Evolutionary conservation across 2,329 filamentous ascomycete genomes (phyloP).

Genomic region (Colletotrichum plurivorum): DNA sequence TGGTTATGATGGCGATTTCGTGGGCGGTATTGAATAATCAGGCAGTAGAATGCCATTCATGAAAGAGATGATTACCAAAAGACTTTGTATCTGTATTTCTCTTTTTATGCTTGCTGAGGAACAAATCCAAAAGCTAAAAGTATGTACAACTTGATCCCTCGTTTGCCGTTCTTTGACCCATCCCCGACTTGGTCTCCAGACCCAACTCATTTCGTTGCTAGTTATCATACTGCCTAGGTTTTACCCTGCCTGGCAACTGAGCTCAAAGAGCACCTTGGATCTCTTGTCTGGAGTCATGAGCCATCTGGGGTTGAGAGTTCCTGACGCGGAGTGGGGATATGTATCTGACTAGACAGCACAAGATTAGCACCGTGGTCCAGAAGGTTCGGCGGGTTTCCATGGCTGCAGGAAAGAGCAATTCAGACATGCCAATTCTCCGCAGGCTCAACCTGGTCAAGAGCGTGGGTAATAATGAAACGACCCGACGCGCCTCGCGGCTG

Average conservation of each 20-base stretch:
- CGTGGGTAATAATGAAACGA: constrained; percentile 17
- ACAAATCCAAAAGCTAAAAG: neutral
- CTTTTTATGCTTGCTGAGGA: neutral
- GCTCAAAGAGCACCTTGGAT: neutral
- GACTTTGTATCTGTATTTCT: constrained; percentile 4
- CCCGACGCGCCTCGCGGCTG: constrained; percentile 39
- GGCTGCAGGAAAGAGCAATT: constrained; percentile 26
- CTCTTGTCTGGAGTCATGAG: neutral
- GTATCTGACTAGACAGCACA: constrained; percentile 24
- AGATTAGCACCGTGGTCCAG: constrained; percentile 21
- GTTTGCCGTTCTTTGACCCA: too few relatives aligned
- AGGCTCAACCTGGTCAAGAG: constrained; percentile 41
- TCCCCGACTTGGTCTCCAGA: too few relatives aligned
- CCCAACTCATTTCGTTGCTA: too few relatives aligned
- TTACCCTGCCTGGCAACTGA: neutral
- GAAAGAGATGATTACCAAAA: constrained; percentile 36
- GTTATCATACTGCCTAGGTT: neutral
- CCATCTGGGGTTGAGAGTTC: neutral
- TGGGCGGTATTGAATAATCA: constrained; percentile 6
- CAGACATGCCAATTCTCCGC: constrained; percentile 41
- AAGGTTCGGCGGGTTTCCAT: constrained; percentile 36
- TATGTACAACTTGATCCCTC: too few relatives aligned
- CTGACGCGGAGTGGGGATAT: constrained; percentile 10
- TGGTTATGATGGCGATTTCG: neutral
- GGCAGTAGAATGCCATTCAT: constrained; percentile 27